These are phyloP conservation scores for Lipomyces anomalus DNA, from an alignment of 805 yeast genomes.

Conservation along the genomic window DNA sequence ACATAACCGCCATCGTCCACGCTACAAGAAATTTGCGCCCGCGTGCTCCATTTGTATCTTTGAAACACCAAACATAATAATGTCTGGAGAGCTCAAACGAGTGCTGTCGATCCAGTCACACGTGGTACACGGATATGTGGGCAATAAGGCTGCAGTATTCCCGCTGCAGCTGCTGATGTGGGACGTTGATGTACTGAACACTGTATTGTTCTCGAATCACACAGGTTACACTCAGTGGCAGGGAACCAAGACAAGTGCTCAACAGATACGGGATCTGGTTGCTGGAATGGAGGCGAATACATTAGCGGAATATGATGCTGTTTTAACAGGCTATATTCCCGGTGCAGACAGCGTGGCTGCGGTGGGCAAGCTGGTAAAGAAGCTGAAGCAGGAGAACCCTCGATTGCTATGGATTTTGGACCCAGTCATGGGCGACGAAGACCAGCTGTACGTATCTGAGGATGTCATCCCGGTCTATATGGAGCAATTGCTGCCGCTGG, in stretches of 20 bases:
- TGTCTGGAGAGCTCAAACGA: too few species aligned
- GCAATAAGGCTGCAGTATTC: constrained; percentile 84
- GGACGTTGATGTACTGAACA: constrained; percentile 88
- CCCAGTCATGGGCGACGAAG: constrained; percentile 92
- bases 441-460: constrained; percentile 62
- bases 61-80: too few species aligned
- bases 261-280: constrained; percentile 45
- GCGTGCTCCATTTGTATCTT: too few species aligned
- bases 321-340: constrained; percentile 79
- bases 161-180: constrained; percentile 83
- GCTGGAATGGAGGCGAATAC: constrained; percentile 50
- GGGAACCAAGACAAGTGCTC: constrained; percentile 50
- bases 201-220: constrained; percentile 85
- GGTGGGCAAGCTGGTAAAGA: constrained; percentile 41
- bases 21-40: too few species aligned
- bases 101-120: constrained; percentile 73
- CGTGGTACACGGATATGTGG: constrained; percentile 94
- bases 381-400: constrained; percentile 31
- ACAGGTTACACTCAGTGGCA: constrained; percentile 49
- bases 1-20: too few species aligned
- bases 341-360: constrained; percentile 49
- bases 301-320: constrained; percentile 49
- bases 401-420: constrained; percentile 59
- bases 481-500: constrained; percentile 40
- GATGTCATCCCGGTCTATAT: constrained; percentile 54